A percentile compares a stretch with the other conserved stretches of the same genome.
phyloP scores from a whole-genome alignment of 306 rosid species.

The Luffa aegyptiaca region DNA sequence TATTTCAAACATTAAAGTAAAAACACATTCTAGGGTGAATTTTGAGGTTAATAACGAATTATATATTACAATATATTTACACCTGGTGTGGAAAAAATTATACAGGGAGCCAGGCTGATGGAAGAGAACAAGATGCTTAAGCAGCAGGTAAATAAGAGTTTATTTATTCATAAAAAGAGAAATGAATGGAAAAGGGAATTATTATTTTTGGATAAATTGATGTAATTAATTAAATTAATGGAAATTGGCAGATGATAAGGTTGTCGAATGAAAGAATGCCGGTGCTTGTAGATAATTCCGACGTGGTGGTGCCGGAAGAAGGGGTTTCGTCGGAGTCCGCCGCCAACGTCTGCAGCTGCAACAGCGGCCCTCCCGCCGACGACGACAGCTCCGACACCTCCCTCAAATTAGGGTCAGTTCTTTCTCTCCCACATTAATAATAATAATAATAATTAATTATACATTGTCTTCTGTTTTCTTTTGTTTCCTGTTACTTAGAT shows the following conservation, averaged over 20 bases:
- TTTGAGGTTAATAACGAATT: too few species aligned
- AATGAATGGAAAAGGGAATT: background rate
- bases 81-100: too few species aligned
- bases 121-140: constrained; percentile 21
- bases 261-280: constrained; percentile 1
- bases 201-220: too few species aligned
- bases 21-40: too few species aligned
- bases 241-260: constrained; percentile 19
- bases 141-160: constrained; percentile 12
- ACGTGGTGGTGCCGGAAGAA: constrained; percentile 12
- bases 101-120: constrained; percentile 20
- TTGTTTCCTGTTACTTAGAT: too few species aligned
- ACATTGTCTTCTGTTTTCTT: too few species aligned
- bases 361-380: constrained; percentile 14
- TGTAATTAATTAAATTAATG: background rate
- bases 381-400: constrained; percentile 26
- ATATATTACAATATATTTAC: too few species aligned
- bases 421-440: background rate
- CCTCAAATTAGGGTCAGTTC: constrained; percentile 23
- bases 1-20: background rate
- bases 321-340: constrained; percentile 26
- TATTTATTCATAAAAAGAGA: background rate
- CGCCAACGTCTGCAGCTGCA: constrained; percentile 18
- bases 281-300: background rate
- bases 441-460: background rate